Conservation (phyloP, 257 asterid species). For the Ballota nigra region DNA sequence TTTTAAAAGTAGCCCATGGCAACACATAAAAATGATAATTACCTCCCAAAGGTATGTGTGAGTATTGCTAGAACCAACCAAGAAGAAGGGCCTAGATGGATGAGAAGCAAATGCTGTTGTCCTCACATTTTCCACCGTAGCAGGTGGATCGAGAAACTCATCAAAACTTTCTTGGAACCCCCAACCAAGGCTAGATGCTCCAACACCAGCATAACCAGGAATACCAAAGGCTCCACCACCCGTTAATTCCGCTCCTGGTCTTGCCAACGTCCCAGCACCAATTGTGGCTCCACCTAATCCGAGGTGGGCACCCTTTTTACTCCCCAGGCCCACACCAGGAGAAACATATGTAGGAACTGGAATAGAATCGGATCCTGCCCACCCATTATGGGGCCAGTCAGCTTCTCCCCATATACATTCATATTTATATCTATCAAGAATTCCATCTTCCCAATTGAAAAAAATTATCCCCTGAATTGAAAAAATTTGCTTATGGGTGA, state of each 20-base stretch:
- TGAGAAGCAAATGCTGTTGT: conserved; percentile 78
- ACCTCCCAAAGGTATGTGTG: conserved; percentile 98
- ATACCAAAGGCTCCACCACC: conserved; percentile 64
- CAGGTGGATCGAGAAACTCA: conserved; percentile 82
- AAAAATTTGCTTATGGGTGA: conserved; percentile 19
- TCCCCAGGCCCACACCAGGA: conserved; percentile 81
- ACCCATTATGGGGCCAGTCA: conserved; percentile 94
- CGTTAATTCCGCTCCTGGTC: conserved; percentile 51
- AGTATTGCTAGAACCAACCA: conserved; percentile 95
- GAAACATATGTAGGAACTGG: conserved; percentile 74
- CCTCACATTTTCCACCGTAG: conserved; percentile 71
- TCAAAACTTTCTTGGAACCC: conserved; percentile 84
- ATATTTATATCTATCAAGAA: conserved; percentile 43
- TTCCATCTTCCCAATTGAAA: conserved; percentile 85
- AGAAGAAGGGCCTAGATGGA: conserved; percentile 90
- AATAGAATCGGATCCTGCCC: conserved; percentile 76
- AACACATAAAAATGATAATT: conserved; percentile 10
- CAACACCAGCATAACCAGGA: conserved; percentile 62
- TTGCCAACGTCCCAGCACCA: conserved; percentile 50
- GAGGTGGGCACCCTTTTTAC: conserved; percentile 62
- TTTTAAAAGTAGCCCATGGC: neutral
- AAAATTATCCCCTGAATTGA: conserved; percentile 75
- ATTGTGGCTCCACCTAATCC: conserved; percentile 86
- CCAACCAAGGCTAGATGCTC: conserved; percentile 79
- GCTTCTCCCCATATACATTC: conserved; percentile 87